These are phyloP conservation scores for Malus hybrid DNA, from an alignment of 331 rosid species.

Conservation along the genomic window DNA sequence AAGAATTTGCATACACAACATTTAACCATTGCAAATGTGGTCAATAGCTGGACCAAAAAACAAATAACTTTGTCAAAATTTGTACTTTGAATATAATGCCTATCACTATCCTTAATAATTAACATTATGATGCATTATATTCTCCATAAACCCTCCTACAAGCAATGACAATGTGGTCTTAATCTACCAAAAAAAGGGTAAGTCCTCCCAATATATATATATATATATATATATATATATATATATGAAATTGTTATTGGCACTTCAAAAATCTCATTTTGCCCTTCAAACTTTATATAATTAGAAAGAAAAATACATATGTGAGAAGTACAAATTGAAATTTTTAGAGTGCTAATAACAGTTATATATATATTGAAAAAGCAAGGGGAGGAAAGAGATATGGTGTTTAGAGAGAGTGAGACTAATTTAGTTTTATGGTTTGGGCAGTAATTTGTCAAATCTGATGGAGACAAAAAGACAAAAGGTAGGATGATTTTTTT, in stretches of 20 bases:
- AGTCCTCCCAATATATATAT: slow-evolving; percentile 18
- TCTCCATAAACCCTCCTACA: background rate
- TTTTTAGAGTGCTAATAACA: no score
- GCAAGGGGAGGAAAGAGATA: background rate
- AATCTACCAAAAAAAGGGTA: slow-evolving; percentile 1
- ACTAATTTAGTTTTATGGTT: background rate
- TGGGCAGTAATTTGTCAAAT: slow-evolving; percentile 18
- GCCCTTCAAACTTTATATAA: no score
- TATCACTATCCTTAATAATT: slow-evolving; percentile 4
- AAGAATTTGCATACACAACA: background rate
- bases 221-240: background rate
- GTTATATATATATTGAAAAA: background rate
- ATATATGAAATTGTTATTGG: no score
- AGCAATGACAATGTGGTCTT: background rate
- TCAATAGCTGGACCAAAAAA: background rate
- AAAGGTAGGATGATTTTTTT: slow-evolving; percentile 37
- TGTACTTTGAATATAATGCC: background rate
- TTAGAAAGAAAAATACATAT: no score
- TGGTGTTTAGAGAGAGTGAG: background rate
- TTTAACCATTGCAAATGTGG: background rate
- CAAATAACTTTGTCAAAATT: slow-evolving; percentile 1
- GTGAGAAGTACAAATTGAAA: no score
- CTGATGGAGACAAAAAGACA: slow-evolving; percentile 42
- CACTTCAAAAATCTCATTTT: no score
- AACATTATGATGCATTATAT: background rate